Conservation (phyloP, 495 filamentous ascomycete species). For the Penicillium atrosanguineum region DNA sequence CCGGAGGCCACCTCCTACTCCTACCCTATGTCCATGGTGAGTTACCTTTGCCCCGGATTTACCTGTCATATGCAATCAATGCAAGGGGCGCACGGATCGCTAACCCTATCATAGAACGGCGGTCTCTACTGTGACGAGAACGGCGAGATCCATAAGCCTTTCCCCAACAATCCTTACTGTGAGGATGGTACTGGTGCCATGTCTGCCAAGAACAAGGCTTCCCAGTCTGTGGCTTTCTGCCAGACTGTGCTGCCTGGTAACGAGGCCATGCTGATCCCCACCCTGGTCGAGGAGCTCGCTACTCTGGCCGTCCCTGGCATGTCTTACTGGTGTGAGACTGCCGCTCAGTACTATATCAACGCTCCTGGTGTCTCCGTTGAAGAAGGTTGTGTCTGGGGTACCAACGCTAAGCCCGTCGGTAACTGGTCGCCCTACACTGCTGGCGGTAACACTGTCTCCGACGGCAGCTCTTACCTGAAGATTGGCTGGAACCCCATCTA, state of each 20-base stretch:
- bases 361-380: constrained; percentile 60
- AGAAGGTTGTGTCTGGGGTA: constrained; percentile 72
- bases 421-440: constrained; percentile 83
- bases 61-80: constrained; percentile 21
- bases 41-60: constrained; percentile 21
- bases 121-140: constrained; percentile 70
- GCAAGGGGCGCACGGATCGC: constrained; percentile 12
- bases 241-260: constrained; percentile 85
- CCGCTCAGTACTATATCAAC: constrained; percentile 84
- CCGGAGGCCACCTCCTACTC: constrained; percentile 62
- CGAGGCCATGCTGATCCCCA: constrained; percentile 85
- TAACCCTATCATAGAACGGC: constrained; percentile 59
- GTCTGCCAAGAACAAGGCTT: constrained; percentile 60
- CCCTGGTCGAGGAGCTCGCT: constrained; percentile 50
- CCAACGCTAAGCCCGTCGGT: constrained; percentile 58
- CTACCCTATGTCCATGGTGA: constrained; percentile 73
- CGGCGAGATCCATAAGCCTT: constrained; percentile 69
- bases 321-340: constrained; percentile 69
- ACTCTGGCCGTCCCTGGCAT: constrained; percentile 69
- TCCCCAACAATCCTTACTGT: constrained; percentile 67
- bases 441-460: constrained; percentile 66
- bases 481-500: constrained; percentile 82
- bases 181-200: constrained; percentile 67
- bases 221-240: constrained; percentile 66
- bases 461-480: constrained; percentile 70